Evolutionary conservation across 2,329 filamentous ascomycete species (phyloP).

Genomic region (Rhynchosporium secalis): DNA sequence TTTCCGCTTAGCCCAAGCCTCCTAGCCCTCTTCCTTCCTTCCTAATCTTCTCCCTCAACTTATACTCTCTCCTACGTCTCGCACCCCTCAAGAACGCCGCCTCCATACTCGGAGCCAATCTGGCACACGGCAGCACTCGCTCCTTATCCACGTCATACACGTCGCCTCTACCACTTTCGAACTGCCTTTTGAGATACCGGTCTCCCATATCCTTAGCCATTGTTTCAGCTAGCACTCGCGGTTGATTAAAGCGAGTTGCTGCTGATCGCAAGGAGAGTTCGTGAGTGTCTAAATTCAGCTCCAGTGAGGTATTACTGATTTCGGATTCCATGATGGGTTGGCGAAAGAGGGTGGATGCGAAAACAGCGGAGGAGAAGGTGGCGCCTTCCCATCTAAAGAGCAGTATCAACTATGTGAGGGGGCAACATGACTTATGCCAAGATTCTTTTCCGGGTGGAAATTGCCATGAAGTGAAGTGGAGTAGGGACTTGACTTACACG

Average conservation of each 20-base stretch:
- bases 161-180: background rate
- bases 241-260: background rate
- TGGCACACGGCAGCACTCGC: background rate
- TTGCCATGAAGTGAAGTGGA: too few species aligned
- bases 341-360: background rate
- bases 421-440: too few species aligned
- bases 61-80: slow-evolving; percentile 13
- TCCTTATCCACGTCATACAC: background rate
- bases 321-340: background rate
- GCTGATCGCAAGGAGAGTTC: too few species aligned
- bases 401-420: too few species aligned
- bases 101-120: background rate
- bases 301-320: background rate
- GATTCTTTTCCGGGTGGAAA: too few species aligned
- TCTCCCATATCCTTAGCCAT: background rate
- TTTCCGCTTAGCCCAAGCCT: background rate
- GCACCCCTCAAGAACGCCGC: slow-evolving; percentile 8
- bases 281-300: too few species aligned
- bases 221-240: background rate
- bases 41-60: slow-evolving; percentile 11
- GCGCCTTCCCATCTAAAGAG: too few species aligned
- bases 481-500: background rate
- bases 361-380: too few species aligned
- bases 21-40: slow-evolving; percentile 3
- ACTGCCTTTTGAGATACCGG: background rate